Percentiles rank a stretch among this genome's conserved stretches.
phyloP scores from a whole-genome alignment of 1,139 yeast genomes.

The Geotrichum klebahnii region DNA sequence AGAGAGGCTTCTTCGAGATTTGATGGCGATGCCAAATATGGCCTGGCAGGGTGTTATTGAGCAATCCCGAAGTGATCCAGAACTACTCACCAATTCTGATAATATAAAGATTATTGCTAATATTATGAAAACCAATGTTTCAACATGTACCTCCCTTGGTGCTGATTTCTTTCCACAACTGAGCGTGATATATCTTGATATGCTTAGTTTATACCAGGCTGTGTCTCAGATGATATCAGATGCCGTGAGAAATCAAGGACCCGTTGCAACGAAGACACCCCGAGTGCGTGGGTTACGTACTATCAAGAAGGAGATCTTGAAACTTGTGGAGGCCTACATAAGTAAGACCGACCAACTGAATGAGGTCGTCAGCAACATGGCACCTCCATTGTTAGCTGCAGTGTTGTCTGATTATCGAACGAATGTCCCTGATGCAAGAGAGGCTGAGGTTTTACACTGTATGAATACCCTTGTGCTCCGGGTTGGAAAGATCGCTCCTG shows the following conservation, averaged over 20 bases:
- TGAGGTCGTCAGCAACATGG: slow-evolving; percentile 76
- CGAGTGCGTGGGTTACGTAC: slow-evolving; percentile 93
- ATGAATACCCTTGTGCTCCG: slow-evolving; percentile 84
- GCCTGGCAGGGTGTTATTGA: slow-evolving; percentile 91
- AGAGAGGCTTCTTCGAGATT: slow-evolving; percentile 66
- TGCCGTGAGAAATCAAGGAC: slow-evolving; percentile 72
- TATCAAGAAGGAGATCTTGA: slow-evolving; percentile 88
- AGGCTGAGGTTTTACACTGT: slow-evolving; percentile 94
- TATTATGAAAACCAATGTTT: slow-evolving; percentile 87
- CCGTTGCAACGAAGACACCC: slow-evolving; percentile 91
- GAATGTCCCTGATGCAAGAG: slow-evolving; percentile 94
- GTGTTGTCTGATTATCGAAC: slow-evolving; percentile 84
- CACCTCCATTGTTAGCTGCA: slow-evolving; percentile 78
- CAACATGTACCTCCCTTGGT: slow-evolving; percentile 90
- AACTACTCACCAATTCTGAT: slow-evolving; percentile 73
- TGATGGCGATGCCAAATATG: slow-evolving; percentile 87
- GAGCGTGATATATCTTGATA: slow-evolving; percentile 79
- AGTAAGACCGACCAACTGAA: slow-evolving; percentile 83
- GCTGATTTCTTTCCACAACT: slow-evolving; percentile 87
- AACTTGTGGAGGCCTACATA: slow-evolving; percentile 83
- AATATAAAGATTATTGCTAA: slow-evolving; percentile 90
- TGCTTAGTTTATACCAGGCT: slow-evolving; percentile 84
- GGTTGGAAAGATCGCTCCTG: slow-evolving; percentile 85
- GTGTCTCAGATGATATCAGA: slow-evolving; percentile 85
- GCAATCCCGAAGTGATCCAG: slow-evolving; percentile 87